phyloP scores from a whole-genome alignment of 148 eudicot species.

The Polygonum maritimum region DNA sequence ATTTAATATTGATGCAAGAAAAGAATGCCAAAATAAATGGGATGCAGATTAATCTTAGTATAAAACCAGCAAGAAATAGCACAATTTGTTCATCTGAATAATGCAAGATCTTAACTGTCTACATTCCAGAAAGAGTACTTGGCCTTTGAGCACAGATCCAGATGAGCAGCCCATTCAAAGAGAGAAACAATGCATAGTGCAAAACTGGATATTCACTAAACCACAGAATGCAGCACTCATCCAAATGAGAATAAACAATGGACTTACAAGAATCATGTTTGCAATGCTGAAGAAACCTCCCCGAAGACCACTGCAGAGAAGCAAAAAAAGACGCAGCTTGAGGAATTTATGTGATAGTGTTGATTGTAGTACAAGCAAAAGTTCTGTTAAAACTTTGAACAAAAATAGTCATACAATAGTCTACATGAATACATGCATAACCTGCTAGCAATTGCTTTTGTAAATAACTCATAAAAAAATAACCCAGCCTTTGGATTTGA shows the following conservation, averaged over 20 bases:
- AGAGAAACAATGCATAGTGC: background rate
- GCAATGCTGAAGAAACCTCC: conserved; percentile 93
- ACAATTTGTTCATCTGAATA: background rate
- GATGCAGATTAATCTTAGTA: background rate
- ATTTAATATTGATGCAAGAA: background rate
- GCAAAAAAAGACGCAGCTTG: conserved; percentile 24
- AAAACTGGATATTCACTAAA: background rate
- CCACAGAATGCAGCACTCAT: background rate
- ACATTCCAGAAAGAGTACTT: background rate
- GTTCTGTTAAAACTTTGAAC: background rate
- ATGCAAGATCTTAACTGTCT: background rate
- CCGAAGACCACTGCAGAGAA: conserved; percentile 71
- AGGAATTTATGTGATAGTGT: conserved; percentile 9
- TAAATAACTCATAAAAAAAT: background rate
- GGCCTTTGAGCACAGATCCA: background rate
- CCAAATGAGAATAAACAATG: background rate
- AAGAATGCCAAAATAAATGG: background rate
- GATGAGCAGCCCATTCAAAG: background rate
- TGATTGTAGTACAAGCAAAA: background rate
- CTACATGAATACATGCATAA: background rate
- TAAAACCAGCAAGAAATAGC: conserved; percentile 1
- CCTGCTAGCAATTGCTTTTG: background rate
- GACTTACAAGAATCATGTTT: conserved; percentile 97
- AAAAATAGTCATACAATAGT: background rate
- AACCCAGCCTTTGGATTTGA: conserved; percentile 6